Evolutionary conservation across 2,329 filamentous ascomycete genomes (phyloP), one percentile per base, ranked within the genome.

Genomic region (Beauveria sp.): DNA sequence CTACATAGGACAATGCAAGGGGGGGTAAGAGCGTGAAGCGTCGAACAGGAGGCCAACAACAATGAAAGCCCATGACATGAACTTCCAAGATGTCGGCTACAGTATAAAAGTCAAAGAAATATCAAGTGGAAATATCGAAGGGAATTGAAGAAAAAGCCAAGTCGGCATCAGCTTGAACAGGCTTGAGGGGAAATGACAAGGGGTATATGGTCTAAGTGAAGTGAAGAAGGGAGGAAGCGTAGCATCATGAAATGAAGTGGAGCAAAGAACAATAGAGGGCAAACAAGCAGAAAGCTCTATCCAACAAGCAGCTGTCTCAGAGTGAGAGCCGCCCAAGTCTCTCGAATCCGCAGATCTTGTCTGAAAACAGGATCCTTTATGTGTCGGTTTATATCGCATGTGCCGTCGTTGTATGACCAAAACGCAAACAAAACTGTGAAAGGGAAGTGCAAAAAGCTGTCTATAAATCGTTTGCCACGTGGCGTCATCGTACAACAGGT

Each of bases 191-290:
- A 69, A 65, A 68, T 31, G 65, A 60, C 64, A 66, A 63, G 68
- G 75, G 76, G 76, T 78, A 78, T 79, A 74, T 74, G 70, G 72
- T 74, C 71, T 74, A 64, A 57, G 28, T 40, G 60, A 65, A 62
- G 43, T 18, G 43, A 48, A 49, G 12, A 34, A 38, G 54, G n/a
- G 43, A 57, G 48, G 26, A 34, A 24, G 16, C 53, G 50, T 63
- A 66, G 63, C 64, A 67, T 65, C 14, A 61, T 31, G 45, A 28
- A 54, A 43, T 55, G 61, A 51, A 46, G 43, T 52, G 52, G 43
- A 26, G 34, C 38, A 31, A 20, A 28, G 18, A 16, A 34, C 42
- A 28, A 18, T 40, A 40, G 14, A 53, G 40, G 10, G 34, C n/a
- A 38, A 16, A 38, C 34, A 43, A 28, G 9, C 52, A 40, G 20